Evolutionary conservation across 2,329 filamentous ascomycete genomes (phyloP).

Genomic region (Penicillium sp.): DNA sequence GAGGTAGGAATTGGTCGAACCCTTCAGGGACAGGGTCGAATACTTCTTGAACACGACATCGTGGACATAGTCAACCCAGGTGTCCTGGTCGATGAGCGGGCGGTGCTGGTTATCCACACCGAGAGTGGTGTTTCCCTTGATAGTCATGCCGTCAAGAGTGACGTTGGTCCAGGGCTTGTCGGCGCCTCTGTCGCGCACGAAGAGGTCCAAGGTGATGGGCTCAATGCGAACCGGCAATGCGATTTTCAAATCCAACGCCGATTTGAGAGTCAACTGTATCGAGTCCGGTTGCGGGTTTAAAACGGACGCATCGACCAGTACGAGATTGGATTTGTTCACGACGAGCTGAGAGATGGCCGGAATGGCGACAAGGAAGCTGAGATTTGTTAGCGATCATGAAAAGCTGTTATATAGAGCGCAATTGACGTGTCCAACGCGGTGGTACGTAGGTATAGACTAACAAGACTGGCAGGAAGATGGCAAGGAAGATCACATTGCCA

Average conservation of each 20-base stretch:
- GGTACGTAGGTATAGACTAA: constrained; percentile 26
- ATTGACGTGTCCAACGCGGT: not conserved
- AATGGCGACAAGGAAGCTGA: constrained; percentile 44
- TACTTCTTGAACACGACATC: constrained; percentile 34
- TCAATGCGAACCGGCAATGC: constrained; percentile 43
- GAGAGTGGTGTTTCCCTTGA: constrained; percentile 44
- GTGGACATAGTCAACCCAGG: constrained; percentile 39
- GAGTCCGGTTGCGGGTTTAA: constrained; percentile 39
- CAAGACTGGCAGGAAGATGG: constrained; percentile 46
- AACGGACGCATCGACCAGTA: constrained; percentile 40
- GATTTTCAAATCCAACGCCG: constrained; percentile 42
- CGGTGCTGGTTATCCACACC: constrained; percentile 28
- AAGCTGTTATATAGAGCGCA: not conserved
- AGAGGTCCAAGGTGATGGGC: constrained; percentile 38
- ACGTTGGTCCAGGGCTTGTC: constrained; percentile 35
- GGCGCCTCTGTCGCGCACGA: constrained; percentile 32
- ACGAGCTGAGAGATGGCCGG: constrained; percentile 48
- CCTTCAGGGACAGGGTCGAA: constrained; percentile 31
- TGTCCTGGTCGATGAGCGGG: constrained; percentile 28
- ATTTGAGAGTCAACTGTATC: constrained; percentile 38
- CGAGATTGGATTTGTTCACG: constrained; percentile 41
- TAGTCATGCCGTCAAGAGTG: constrained; percentile 26
- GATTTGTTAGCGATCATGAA: constrained; percentile 7
- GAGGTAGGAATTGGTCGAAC: constrained; percentile 34
- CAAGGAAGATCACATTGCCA: constrained; percentile 40